Percentiles rank a stretch among this genome's conserved stretches.
These are phyloP conservation scores for Gossypium ekmanianum DNA, from an alignment of 345 rosid genomes.

Conservation along the genomic window DNA sequence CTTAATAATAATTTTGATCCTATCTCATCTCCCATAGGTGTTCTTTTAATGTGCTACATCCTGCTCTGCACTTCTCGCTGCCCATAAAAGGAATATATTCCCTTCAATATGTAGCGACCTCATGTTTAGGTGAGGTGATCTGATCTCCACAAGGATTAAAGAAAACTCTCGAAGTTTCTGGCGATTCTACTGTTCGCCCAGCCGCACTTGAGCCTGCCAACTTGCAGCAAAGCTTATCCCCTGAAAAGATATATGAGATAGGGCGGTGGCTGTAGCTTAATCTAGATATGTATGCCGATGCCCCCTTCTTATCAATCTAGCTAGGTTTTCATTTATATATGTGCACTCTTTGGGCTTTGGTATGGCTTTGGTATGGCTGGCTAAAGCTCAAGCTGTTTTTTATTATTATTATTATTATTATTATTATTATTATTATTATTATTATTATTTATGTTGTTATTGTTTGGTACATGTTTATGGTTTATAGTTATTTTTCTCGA, in stretches of 20 bases:
- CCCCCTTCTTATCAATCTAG: not conserved
- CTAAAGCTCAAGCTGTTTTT: too few relatives aligned
- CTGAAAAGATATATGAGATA: not conserved
- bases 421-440: too few relatives aligned
- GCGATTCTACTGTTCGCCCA: not conserved
- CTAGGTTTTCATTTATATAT: not conserved
- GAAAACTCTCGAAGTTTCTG: slow-evolving; percentile 3
- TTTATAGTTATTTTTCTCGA: fast-evolving
- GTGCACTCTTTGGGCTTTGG: not conserved
- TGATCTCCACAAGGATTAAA: not conserved
- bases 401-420: too few relatives aligned
- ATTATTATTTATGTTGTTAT: too few relatives aligned
- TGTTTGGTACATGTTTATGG: too few relatives aligned
- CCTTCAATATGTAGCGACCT: slow-evolving; percentile 14
- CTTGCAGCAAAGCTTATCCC: slow-evolving; percentile 6
- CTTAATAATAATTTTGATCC: not conserved
- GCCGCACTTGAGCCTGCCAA: not conserved
- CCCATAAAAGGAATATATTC: slow-evolving; percentile 21
- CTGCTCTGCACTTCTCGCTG: not conserved
- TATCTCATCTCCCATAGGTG: not conserved
- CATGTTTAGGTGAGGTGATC: not conserved
- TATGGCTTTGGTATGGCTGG: not conserved
- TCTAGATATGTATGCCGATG: not conserved
- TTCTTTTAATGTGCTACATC: not conserved
- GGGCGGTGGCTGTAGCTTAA: not conserved